Conservation (phyloP, 768 basidiomycete species). For the Cystobasidium tubakii region DNA sequence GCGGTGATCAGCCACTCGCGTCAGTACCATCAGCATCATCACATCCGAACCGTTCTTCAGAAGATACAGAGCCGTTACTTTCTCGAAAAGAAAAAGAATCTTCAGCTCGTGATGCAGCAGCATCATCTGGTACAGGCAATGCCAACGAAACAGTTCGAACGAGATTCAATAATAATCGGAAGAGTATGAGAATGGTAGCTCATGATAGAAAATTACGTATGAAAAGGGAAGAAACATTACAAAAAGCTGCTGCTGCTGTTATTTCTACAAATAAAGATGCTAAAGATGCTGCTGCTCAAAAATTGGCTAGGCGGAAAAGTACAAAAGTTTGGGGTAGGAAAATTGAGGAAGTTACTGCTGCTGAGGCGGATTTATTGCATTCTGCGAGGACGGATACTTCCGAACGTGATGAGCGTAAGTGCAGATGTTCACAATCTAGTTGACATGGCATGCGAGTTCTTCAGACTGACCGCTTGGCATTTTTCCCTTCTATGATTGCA, state of each 20-base stretch:
- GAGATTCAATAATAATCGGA: conserved; percentile 57
- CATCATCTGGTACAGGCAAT: neutral
- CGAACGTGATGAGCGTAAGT: conserved; percentile 64
- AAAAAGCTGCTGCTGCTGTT: conserved; percentile 48
- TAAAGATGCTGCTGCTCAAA: conserved; percentile 48
- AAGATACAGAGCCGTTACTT: neutral
- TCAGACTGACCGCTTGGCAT: neutral
- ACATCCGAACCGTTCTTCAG: neutral
- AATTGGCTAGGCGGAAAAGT: conserved; percentile 68
- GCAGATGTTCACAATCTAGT: neutral
- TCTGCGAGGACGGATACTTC: conserved; percentile 58
- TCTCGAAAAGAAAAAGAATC: conserved; percentile 2
- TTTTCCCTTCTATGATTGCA: conserved; percentile 2
- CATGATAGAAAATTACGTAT: conserved; percentile 75
- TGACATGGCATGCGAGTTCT: no score
- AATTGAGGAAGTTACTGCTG: conserved; percentile 84
- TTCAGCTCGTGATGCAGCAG: conserved; percentile 3
- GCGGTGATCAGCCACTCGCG: neutral
- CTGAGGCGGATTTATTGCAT: conserved; percentile 53
- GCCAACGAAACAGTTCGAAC: conserved; percentile 33
- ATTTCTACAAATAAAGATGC: neutral
- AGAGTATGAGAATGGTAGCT: conserved; percentile 87
- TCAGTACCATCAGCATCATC: neutral
- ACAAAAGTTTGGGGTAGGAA: conserved; percentile 94
- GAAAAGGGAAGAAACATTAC: conserved; percentile 59